phyloP scores from a whole-genome alignment of 441 rosid genomes.

The Gossypium lobatum region DNA sequence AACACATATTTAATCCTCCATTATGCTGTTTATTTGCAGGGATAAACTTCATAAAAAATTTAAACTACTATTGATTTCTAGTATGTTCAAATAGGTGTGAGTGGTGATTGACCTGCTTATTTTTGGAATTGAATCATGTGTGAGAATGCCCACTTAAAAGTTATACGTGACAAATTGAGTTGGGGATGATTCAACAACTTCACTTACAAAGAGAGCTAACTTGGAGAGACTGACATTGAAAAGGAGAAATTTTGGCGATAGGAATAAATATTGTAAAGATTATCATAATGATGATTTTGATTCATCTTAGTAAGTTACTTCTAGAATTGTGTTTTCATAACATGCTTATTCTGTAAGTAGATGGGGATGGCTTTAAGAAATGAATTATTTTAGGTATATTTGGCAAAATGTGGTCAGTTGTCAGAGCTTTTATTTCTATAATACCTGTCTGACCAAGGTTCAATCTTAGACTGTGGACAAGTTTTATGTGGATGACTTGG shows the following conservation, averaged over 20 bases:
- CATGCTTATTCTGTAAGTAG: background rate
- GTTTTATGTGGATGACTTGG: background rate
- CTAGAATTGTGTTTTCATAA: background rate
- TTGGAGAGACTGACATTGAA: background rate
- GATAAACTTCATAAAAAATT: background rate
- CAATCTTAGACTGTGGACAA: background rate
- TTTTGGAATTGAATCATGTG: background rate
- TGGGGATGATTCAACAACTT: background rate
- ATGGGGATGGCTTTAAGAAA: background rate
- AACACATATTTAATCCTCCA: background rate
- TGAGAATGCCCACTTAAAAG: background rate
- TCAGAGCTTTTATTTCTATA: background rate
- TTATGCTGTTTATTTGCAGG: background rate
- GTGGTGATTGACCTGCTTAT: background rate
- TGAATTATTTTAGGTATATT: background rate
- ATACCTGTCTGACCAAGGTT: background rate
- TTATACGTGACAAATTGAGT: background rate
- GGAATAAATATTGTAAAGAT: conserved; percentile 1
- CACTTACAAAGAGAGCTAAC: background rate
- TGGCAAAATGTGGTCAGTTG: background rate
- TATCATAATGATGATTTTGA: background rate
- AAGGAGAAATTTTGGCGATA: background rate
- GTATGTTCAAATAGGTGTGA: background rate
- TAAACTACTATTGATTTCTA: background rate
- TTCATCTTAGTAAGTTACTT: background rate